phyloP scores from a whole-genome alignment of 2,329 filamentous ascomycete genomes.

The Paracamarosporium sp. region DNA sequence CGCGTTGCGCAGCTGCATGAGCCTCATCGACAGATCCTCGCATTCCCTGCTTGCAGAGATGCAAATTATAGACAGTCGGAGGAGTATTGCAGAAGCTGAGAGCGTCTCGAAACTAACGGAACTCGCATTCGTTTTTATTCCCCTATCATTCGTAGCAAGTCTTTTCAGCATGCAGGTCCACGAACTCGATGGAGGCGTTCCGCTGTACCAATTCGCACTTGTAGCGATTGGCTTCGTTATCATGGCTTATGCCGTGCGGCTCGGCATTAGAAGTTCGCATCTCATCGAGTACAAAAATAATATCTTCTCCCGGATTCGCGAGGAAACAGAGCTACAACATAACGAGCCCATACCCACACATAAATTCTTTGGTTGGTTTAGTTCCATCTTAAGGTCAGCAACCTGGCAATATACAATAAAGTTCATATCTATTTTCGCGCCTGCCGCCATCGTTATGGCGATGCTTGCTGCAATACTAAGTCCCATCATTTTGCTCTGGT shows the following conservation, averaged over 20 bases:
- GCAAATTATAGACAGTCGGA: constrained; percentile 33
- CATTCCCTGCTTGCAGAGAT: constrained; percentile 46
- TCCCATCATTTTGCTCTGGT: constrained; percentile 21
- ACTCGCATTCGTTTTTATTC: constrained; percentile 42
- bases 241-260: constrained; percentile 15
- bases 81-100: constrained; percentile 38
- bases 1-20: constrained; percentile 13
- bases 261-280: constrained; percentile 18
- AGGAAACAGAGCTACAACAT: constrained; percentile 14
- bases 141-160: constrained; percentile 33
- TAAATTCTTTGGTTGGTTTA: constrained; percentile 15
- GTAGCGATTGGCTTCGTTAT: constrained; percentile 17
- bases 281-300: constrained; percentile 17
- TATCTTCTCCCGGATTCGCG: constrained; percentile 9
- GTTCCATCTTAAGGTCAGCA: neutral
- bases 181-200: constrained; percentile 26
- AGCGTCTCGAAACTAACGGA: constrained; percentile 40
- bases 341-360: constrained; percentile 20
- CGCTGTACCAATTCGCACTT: constrained; percentile 12
- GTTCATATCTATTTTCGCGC: constrained; percentile 6
- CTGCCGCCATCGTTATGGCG: constrained; percentile 4
- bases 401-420: neutral
- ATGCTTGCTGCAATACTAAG: constrained; percentile 18
- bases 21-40: constrained; percentile 29
- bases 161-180: constrained; percentile 39